Percentiles rank a stretch among this genome's conserved stretches.
These are phyloP conservation scores for Boletus sp. DNA, from an alignment of 1,284 basidiomycete genomes.

Conservation along the genomic window DNA sequence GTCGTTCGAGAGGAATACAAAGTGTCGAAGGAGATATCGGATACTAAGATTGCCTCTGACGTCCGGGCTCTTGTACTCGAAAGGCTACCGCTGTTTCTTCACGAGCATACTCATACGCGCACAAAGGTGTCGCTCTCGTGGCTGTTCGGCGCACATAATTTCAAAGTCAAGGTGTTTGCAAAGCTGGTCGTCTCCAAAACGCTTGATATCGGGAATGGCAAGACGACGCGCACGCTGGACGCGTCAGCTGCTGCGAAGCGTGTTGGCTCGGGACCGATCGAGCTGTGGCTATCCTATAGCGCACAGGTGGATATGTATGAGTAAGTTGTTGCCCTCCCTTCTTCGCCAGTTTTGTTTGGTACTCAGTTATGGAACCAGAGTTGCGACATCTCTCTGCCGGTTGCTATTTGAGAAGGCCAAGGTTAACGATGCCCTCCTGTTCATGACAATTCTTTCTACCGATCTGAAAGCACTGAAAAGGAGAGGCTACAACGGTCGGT, in stretches of 20 bases:
- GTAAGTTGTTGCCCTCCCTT: constrained; percentile 44
- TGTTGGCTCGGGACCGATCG: constrained; percentile 56
- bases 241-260: constrained; percentile 74
- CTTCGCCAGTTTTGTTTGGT: not conserved
- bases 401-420: constrained; percentile 72
- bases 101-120: constrained; percentile 77
- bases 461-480: constrained; percentile 81
- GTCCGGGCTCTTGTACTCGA: constrained; percentile 73
- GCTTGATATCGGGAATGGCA: constrained; percentile 48
- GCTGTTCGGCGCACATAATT: constrained; percentile 70
- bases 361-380: constrained; percentile 39
- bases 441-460: constrained; percentile 92
- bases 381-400: constrained; percentile 76
- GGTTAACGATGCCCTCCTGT: constrained; percentile 79
- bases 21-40: constrained; percentile 49
- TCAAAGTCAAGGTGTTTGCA: constrained; percentile 63
- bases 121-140: constrained; percentile 70
- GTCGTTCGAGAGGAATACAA: constrained; percentile 77
- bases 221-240: constrained; percentile 54
- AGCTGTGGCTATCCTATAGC: constrained; percentile 73
- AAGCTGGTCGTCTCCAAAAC: constrained; percentile 61
- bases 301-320: constrained; percentile 89
- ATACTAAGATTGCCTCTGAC: constrained; percentile 46
- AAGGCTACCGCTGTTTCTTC: constrained; percentile 86
- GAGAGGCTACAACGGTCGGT: constrained; percentile 78